Conservation (phyloP, 2,329 filamentous ascomycete species). For the Fusarium graminum region DNA sequence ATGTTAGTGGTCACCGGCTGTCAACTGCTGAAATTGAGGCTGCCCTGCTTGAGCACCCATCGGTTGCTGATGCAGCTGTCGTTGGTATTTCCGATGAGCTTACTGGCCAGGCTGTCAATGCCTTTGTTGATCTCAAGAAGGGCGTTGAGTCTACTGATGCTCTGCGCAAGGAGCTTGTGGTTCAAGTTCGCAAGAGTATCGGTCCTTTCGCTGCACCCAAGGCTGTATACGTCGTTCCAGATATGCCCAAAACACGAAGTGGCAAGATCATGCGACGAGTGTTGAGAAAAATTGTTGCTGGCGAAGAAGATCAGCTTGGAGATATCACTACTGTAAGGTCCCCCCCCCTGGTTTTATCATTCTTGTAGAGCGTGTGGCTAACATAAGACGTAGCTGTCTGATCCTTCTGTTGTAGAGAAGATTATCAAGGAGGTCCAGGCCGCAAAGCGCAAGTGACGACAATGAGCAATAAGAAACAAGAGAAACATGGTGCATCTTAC, state of each 20-base stretch:
- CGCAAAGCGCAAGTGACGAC: constrained; percentile 63
- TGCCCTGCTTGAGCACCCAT: constrained; percentile 89
- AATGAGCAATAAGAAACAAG: constrained; percentile 1
- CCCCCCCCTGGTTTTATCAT: too few species aligned
- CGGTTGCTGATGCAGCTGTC: constrained; percentile 93
- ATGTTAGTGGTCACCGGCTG: constrained; percentile 94
- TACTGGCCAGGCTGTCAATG: constrained; percentile 96
- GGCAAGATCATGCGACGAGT: constrained; percentile 99
- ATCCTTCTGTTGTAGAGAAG: constrained; percentile 88
- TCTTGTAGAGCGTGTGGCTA: constrained; percentile 19
- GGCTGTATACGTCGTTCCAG: constrained; percentile 88
- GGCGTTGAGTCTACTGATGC: constrained; percentile 80
- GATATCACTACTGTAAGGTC: constrained; percentile 87
- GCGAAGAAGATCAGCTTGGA: constrained; percentile 96
- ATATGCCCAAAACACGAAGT: constrained; percentile 95
- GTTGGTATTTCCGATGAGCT: constrained; percentile 94
- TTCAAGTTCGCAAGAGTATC: constrained; percentile 97
- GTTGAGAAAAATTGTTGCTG: constrained; percentile 94
- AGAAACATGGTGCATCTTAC: constrained; percentile 35
- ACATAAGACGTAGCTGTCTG: constrained; percentile 74
- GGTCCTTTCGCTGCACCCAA: constrained; percentile 98
- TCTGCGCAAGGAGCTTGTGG: constrained; percentile 90
- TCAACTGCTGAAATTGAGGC: constrained; percentile 99
- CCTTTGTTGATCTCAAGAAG: constrained; percentile 94
- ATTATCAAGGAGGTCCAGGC: constrained; percentile 87